Base-by-base conservation (phyloP, 768 basidiomycete species). In the Lanmaoa pseudosensibilis region DNA sequence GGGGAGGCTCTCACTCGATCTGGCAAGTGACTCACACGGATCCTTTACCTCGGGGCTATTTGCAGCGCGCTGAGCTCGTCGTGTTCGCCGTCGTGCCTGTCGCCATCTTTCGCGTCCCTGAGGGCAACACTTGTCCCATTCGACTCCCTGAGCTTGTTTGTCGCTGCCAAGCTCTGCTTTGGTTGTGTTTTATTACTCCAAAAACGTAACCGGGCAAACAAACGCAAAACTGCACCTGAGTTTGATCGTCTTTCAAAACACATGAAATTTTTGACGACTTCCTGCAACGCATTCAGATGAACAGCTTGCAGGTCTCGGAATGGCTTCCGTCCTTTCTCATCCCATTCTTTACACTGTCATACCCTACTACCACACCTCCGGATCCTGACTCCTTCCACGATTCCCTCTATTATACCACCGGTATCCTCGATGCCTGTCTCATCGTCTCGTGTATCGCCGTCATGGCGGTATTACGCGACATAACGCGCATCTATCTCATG, bases 391-490 rank as follows among this genome's bases (percentile, higher is more conserved):
- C 88, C 5, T 93, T 91, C 74, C 85, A 77, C 32, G 67, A 84
- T 70, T 85, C 87, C 39, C 60, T 71, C 49, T 88, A 92, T 70
- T 95, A 92, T 69, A 77, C 66, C 48, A 85, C 83, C 23, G 93
- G 93, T n/a, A 74, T 75, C 30, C 78, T 82, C 56, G 97, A 99
- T 70, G 72, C 81, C n/a, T 93, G 85, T 66, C 69, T 96, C 65
- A 79, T 94, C 55, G 73, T 94, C 53, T 82, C 86, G n/a, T 89
- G 83, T 72, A 91, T 97, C 55, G 82, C 88, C 15, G 75, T 87
- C 62, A 94, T 97, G 84, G 92, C 92, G n/a, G 64, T 94, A 50
- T 71, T 93, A 27, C 85, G 97, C 58, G 95, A 96, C 75, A 73
- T 83, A 33, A 71, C 85, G 39, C 85, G 97, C 64, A 72, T 94